These are phyloP conservation scores for Exophiala phaeomuriformis DNA, from an alignment of 2,329 filamentous ascomycete genomes.

Conservation along the genomic window DNA sequence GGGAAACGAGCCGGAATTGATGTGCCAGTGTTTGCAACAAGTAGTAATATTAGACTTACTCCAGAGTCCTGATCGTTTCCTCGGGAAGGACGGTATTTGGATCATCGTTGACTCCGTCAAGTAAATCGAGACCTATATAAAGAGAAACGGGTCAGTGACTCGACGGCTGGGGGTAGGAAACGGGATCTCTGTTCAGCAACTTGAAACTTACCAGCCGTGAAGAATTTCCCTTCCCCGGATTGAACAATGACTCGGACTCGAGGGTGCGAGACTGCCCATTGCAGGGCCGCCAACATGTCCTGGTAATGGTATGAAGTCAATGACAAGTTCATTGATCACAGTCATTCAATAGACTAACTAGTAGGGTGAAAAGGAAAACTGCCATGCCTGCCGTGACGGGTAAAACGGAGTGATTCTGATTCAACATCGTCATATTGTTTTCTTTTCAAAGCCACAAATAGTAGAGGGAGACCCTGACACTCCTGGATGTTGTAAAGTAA, in stretches of 20 bases:
- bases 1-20: neutral
- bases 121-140: conserved; percentile 3
- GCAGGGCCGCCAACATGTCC: conserved; percentile 4
- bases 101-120: neutral
- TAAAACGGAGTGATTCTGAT: too few species aligned
- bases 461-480: too few species aligned
- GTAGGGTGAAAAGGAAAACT: too few species aligned
- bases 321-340: too few species aligned
- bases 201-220: conserved; percentile 2
- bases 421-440: too few species aligned
- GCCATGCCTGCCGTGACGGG: too few species aligned
- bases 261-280: conserved; percentile 4
- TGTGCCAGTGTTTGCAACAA: too few species aligned
- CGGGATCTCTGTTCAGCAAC: neutral
- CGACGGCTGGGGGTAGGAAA: too few species aligned
- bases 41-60: neutral
- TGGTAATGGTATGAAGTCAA: neutral
- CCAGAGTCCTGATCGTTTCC: neutral
- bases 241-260: conserved; percentile 8
- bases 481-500: too few species aligned
- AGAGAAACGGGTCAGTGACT: too few species aligned
- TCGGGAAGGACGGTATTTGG: conserved; percentile 1
- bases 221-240: conserved; percentile 12
- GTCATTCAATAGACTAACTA: too few species aligned
- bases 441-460: too few species aligned